Evolutionary conservation across 2,329 filamentous ascomycete genomes (phyloP), one percentile per base, ranked within the genome.

Genomic region (Ceratocystis alfenasii): DNA sequence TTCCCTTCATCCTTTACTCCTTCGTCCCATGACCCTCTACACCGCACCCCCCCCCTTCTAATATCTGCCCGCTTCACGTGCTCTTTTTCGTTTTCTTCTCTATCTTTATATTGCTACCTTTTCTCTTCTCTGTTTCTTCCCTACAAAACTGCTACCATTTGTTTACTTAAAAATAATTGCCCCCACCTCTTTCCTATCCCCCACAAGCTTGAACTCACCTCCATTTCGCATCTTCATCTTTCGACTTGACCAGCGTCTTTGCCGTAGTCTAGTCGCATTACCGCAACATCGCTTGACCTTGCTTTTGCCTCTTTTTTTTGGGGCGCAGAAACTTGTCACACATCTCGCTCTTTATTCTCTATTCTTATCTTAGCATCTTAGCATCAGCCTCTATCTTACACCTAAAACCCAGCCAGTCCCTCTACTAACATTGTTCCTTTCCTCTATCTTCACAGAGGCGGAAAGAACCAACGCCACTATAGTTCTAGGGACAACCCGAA

Each of bases 11-110:
- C 46, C 45, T 63, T 50, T 36, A 17, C 25, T 33, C 48, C 36
- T 50, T 64, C 41, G 22, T 41, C 62, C 46, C 46, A 36, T 64
- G 30, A 33, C 46, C 61, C 45, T 53, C 20, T 53, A 28, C 55
- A 36, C 55, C 55, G 28, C 55, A 22, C 55, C 5, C 55, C 55
- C 55, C 53, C 8, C 17, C 17, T 28, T 44, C n/a, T n/a, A 15
- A 30, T 15, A n/a, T 59, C 5, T 25, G 33, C 28, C 45, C 15
- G 33, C 45, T 30, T 28, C 61, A 17, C n/a, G 60, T 44, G 44
- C 15, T 20, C 20, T 10, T 6, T 33, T 8, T 3, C 1, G 25
- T 41, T 41, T 41, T 8, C 10, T 41, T 41, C 36, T 41, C 25
- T 53, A 33, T 55, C 46, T 55, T 33, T n/a, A 53, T 53, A 36